A percentile compares a stretch with the other conserved stretches of the same genome.
Evolutionary conservation across 345 rosid species (phyloP).

Genomic region (Citrus inodora): DNA sequence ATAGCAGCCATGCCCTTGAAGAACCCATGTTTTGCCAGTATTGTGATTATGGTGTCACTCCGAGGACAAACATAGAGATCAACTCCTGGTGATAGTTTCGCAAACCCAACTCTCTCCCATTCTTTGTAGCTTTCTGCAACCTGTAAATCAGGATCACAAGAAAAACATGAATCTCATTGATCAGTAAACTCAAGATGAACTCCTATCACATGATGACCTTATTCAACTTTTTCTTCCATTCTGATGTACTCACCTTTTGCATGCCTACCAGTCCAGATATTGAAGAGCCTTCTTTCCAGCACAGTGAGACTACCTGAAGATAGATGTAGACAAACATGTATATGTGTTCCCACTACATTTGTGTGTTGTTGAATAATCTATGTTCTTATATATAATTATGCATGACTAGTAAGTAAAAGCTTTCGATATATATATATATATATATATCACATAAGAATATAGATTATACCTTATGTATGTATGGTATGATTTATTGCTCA

Average conservation of each 20-base stretch:
- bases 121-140: slow-evolving; percentile 29
- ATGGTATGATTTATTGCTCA: not conserved
- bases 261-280: slow-evolving; percentile 24
- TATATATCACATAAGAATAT: not conserved
- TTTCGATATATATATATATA: not conserved
- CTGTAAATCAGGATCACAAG: slow-evolving; percentile 15
- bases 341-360: not conserved
- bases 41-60: slow-evolving; percentile 30
- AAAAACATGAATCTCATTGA: not conserved
- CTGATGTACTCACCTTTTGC: slow-evolving; percentile 24
- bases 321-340: not conserved
- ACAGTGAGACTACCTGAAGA: slow-evolving; percentile 37
- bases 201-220: not conserved
- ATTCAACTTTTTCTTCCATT: not conserved
- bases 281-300: slow-evolving; percentile 37
- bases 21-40: slow-evolving; percentile 38
- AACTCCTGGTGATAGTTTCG: slow-evolving; percentile 24
- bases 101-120: slow-evolving; percentile 31
- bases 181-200: slow-evolving; percentile 1
- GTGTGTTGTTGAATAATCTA: not conserved
- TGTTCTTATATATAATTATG: too few species aligned
- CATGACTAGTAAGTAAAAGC: not conserved
- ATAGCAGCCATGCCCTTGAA: slow-evolving; percentile 36
- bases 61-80: slow-evolving; percentile 34
- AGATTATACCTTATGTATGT: not conserved